Conservation (phyloP, 345 rosid genomes). For the Murraya koenigii region DNA sequence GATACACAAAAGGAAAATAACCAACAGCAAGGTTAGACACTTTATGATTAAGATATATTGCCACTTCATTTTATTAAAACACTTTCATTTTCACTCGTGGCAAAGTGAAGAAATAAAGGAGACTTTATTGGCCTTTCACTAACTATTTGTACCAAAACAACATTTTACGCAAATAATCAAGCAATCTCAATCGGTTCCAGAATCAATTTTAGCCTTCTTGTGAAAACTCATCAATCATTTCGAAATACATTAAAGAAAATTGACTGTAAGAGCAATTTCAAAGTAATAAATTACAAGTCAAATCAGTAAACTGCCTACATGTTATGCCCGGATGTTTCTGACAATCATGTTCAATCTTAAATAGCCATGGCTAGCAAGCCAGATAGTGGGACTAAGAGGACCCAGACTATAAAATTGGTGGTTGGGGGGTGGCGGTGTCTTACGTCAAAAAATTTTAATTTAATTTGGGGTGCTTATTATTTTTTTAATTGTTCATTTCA, state of each 20-base stretch:
- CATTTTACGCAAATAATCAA: neutral
- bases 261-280: neutral
- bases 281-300: neutral
- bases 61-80: neutral
- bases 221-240: neutral
- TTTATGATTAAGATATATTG: neutral
- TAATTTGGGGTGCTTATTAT: too few relatives aligned
- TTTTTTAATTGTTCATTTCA: too few relatives aligned
- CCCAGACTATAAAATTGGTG: too few relatives aligned
- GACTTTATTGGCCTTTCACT: neutral
- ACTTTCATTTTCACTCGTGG: neutral
- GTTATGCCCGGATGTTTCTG: conserved; percentile 2
- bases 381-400: too few relatives aligned
- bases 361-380: too few relatives aligned
- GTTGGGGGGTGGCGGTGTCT: too few relatives aligned
- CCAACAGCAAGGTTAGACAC: too few relatives aligned
- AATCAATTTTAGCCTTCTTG: neutral
- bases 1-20: neutral
- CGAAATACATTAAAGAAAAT: neutral
- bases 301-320: neutral
- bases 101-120: neutral
- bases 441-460: too few relatives aligned
- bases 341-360: neutral
- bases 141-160: too few relatives aligned
- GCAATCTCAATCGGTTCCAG: neutral